Conservation (phyloP, 441 rosid species). For the Cnidoscolus chayamansa region DNA sequence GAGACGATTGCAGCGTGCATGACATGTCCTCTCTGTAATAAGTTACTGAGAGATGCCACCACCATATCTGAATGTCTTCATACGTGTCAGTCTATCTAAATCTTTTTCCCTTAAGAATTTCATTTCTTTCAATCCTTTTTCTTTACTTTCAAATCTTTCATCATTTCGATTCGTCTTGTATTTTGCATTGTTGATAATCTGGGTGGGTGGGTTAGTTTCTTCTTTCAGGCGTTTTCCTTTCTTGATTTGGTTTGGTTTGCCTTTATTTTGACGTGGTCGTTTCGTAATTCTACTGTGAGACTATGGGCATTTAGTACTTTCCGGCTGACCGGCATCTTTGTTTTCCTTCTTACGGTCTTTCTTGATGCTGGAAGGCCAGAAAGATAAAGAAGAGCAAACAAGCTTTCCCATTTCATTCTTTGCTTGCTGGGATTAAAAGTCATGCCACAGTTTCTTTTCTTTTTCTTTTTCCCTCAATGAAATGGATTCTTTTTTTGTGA, state of each 20-base stretch:
- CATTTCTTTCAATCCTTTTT: background rate
- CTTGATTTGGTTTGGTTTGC: constrained; percentile 26
- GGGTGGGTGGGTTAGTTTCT: constrained; percentile 13
- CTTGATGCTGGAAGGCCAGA: background rate
- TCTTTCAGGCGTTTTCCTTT: constrained; percentile 11
- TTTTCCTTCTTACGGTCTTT: background rate
- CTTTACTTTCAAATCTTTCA: background rate
- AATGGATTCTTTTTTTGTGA: background rate
- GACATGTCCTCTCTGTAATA: constrained; percentile 71
- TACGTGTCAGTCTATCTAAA: constrained; percentile 56
- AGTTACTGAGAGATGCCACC: constrained; percentile 65
- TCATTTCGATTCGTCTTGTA: constrained; percentile 2
- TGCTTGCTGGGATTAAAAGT: constrained; percentile 11
- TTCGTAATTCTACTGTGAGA: constrained; percentile 18
- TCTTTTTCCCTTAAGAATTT: background rate
- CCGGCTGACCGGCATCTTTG: background rate
- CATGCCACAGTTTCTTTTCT: background rate
- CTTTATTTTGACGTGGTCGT: constrained; percentile 21
- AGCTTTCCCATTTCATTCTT: constrained; percentile 6
- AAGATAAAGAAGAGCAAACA: background rate
- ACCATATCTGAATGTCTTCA: constrained; percentile 91
- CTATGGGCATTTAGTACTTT: constrained; percentile 16
- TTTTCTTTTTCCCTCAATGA: background rate
- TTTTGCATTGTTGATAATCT: constrained; percentile 21
- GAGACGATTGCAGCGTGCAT: constrained; percentile 69